These are phyloP conservation scores for Pichia sp. DNA, from an alignment of 1,139 yeast genomes.

Conservation along the genomic window DNA sequence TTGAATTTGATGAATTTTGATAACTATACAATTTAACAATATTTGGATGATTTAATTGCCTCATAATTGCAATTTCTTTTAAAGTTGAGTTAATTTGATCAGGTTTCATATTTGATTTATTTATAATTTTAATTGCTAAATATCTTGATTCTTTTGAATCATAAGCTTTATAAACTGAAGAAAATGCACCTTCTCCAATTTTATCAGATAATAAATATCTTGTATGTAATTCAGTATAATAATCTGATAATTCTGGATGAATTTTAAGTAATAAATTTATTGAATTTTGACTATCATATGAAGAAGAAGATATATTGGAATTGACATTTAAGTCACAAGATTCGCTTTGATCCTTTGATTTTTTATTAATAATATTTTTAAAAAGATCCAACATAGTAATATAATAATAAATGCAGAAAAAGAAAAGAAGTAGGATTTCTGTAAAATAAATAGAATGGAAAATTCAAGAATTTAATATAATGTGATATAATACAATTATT, in stretches of 20 bases:
- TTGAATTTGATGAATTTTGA: slow-evolving; percentile 40
- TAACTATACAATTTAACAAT: slow-evolving; percentile 44
- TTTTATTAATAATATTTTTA: slow-evolving; percentile 23
- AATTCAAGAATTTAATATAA: no score
- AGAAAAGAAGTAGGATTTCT: not conserved
- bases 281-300: not conserved
- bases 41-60: slow-evolving; percentile 46
- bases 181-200: slow-evolving; percentile 57
- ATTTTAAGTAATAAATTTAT: slow-evolving; percentile 7
- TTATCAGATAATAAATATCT: slow-evolving; percentile 37
- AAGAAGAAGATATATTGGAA: not conserved
- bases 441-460: not conserved
- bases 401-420: not conserved
- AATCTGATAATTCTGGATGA: slow-evolving; percentile 18
- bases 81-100: slow-evolving; percentile 49
- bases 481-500: no score
- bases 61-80: slow-evolving; percentile 55
- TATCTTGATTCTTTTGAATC: slow-evolving; percentile 33
- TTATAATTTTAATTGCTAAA: slow-evolving; percentile 49
- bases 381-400: slow-evolving; percentile 24
- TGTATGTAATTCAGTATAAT: slow-evolving; percentile 25
- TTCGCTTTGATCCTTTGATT: slow-evolving; percentile 7
- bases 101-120: slow-evolving; percentile 50
- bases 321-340: no score
- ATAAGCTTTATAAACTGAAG: slow-evolving; percentile 47